Evolutionary conservation across 164 flowering plant genomes (phyloP).

Genomic region (Saururus chinensis): DNA sequence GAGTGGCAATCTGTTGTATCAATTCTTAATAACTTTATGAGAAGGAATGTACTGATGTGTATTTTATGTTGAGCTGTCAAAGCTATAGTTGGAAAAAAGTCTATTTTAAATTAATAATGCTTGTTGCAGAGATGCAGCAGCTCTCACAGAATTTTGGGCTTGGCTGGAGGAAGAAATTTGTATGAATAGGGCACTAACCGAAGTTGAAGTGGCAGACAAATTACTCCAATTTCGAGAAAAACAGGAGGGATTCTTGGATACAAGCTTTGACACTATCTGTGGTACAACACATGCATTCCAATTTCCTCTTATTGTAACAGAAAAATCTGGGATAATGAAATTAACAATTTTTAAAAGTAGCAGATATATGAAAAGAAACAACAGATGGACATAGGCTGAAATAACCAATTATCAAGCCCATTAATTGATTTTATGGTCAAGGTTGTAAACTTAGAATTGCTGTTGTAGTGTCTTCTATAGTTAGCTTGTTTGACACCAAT

Average conservation of each 20-base stretch:
- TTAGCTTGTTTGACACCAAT: too few species aligned
- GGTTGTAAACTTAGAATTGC: too few species aligned
- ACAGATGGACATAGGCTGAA: too few species aligned
- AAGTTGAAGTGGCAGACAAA: slow-evolving; percentile 83
- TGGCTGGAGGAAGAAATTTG: slow-evolving; percentile 80
- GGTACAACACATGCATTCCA: slow-evolving; percentile 29
- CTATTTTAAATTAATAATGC: background rate
- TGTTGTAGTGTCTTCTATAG: too few species aligned
- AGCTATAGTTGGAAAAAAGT: background rate
- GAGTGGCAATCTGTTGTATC: too few species aligned
- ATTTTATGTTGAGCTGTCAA: background rate
- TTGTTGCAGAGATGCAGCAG: slow-evolving; percentile 82
- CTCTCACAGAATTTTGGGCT: slow-evolving; percentile 77
- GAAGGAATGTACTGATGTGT: too few species aligned
- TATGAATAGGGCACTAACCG: slow-evolving; percentile 46
- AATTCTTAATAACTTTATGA: background rate
- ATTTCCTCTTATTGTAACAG: background rate
- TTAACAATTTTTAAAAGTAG: too few species aligned
- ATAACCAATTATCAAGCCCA: too few species aligned
- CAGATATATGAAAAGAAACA: too few species aligned
- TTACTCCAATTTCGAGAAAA: slow-evolving; percentile 76
- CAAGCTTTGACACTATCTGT: slow-evolving; percentile 95
- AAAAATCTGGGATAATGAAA: too few species aligned
- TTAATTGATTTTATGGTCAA: too few species aligned
- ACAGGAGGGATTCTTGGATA: slow-evolving; percentile 77